Evolutionary conservation across 371 early-diverging fungal species (phyloP).

Genomic region (Rhizopus stolonifer): DNA sequence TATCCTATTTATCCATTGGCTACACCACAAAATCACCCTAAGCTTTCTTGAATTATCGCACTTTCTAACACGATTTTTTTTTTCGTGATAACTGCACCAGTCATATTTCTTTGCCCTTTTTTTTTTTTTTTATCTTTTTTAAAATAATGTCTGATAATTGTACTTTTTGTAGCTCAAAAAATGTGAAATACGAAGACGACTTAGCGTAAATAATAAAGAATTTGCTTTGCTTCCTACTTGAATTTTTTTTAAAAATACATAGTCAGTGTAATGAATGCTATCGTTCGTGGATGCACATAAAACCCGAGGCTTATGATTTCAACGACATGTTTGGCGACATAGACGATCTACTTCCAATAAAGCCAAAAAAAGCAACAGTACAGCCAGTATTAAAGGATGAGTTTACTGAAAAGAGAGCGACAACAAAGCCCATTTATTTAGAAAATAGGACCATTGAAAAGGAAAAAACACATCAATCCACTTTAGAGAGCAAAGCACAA

Average conservation of each 20-base stretch:
- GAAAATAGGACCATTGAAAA: too few relatives aligned
- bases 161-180: neutral
- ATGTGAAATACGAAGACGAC: neutral
- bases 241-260: neutral
- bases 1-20: constrained; percentile 39
- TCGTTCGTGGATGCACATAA: neutral
- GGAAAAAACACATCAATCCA: too few relatives aligned
- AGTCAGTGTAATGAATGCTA: constrained; percentile 1
- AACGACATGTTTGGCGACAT: neutral
- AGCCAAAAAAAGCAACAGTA: neutral
- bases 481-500: too few relatives aligned
- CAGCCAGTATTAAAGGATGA: neutral
- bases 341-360: neutral
- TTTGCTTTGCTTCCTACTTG: too few relatives aligned
- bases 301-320: neutral
- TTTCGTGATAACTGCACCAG: too few relatives aligned
- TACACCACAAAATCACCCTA: constrained; percentile 15
- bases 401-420: too few relatives aligned
- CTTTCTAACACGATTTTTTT: too few relatives aligned
- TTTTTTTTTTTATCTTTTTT: neutral
- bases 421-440: too few relatives aligned
- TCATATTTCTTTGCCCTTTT: too few relatives aligned
- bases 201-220: neutral
- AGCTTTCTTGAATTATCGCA: neutral
- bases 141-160: neutral